phyloP scores from a whole-genome alignment of 805 yeast genomes.

The Yarrowia sp. region DNA sequence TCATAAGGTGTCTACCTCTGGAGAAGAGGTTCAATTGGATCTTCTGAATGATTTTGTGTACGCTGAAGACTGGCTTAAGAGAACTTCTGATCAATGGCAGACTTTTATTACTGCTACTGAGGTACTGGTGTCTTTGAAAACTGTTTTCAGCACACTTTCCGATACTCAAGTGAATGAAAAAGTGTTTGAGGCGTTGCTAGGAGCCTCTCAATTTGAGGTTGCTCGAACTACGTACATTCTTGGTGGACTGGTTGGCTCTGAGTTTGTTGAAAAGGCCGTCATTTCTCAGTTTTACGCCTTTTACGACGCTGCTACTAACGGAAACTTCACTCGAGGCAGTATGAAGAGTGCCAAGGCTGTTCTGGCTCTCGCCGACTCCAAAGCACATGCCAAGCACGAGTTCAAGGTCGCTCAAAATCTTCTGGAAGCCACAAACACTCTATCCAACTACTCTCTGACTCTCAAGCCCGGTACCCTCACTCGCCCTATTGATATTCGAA shows the following conservation, averaged over 20 bases:
- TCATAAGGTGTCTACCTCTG: constrained; percentile 13
- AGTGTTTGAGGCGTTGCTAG: constrained; percentile 43
- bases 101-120: constrained; percentile 20
- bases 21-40: constrained; percentile 7
- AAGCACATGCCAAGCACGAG: constrained; percentile 32
- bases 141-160: constrained; percentile 32
- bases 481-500: constrained; percentile 45
- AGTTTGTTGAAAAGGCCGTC: constrained; percentile 35
- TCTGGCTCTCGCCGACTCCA: constrained; percentile 42
- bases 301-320: constrained; percentile 55
- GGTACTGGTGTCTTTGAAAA: constrained; percentile 11
- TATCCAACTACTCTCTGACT: constrained; percentile 47
- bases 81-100: constrained; percentile 24
- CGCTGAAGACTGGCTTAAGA: constrained; percentile 26
- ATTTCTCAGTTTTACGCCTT: constrained; percentile 52
- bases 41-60: constrained; percentile 10
- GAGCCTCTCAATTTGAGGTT: constrained; percentile 45
- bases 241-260: constrained; percentile 9
- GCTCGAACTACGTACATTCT: constrained; percentile 39
- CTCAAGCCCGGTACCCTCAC: constrained; percentile 47
- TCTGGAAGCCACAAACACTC: constrained; percentile 46
- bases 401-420: constrained; percentile 43
- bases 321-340: constrained; percentile 52
- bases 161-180: constrained; percentile 36
- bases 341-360: constrained; percentile 52